Evolutionary conservation across 2,329 filamentous ascomycete genomes (phyloP), one percentile per base, ranked within the genome.

Genomic region (Fusarium cicatricum): DNA sequence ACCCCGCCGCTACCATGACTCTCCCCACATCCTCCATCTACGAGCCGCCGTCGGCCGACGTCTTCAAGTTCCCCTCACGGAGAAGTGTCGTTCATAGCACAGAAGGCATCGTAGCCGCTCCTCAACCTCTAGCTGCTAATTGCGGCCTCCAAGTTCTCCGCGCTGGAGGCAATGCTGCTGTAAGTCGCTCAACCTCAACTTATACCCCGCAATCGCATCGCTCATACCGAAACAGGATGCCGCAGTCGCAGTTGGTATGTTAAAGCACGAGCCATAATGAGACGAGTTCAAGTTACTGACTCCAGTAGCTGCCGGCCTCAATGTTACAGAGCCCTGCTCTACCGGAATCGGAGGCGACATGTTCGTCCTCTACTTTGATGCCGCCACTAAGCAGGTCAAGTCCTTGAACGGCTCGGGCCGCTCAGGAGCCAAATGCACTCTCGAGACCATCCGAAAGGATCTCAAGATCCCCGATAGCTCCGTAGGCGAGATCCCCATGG

Each of bases 281-380:
- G 6, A 33, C 32, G 11, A 40, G 41, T 3, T 1, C 12, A 12
- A 10, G 16, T 2, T 2, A 7, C 28, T 33, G 23, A n/a, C 0
- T 5, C 5, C 5, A 3, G 4, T 53, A 91, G 94, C 95, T 38
- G 95, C 95, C 28, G 92, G 88, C 5, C 81, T 99, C 52, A 98
- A 97, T 76, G 85, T 98, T 71, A 97, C 94, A 1, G 95, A 99
- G 72, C 95, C 95, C 8, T 87, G 88, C 55, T 95, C 90, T 6
- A 98, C 95, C 1, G 95, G 95, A 34, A 97, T 99, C 56, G 95
- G 95, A 52, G 95, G 95, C 60, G 95, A 99, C 77, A 92, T 97
- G 87, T 99, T 98, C 78, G 93, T 93, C 74, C 85, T 98, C 31
- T 97, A 86, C 81, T 98, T 94, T 79, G 85, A 96, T 71, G 91